A percentile compares a stretch with the other conserved stretches of the same genome.
phyloP scores from a whole-genome alignment of 2,329 filamentous ascomycete genomes.

The Trichoderma pleuroti region DNA sequence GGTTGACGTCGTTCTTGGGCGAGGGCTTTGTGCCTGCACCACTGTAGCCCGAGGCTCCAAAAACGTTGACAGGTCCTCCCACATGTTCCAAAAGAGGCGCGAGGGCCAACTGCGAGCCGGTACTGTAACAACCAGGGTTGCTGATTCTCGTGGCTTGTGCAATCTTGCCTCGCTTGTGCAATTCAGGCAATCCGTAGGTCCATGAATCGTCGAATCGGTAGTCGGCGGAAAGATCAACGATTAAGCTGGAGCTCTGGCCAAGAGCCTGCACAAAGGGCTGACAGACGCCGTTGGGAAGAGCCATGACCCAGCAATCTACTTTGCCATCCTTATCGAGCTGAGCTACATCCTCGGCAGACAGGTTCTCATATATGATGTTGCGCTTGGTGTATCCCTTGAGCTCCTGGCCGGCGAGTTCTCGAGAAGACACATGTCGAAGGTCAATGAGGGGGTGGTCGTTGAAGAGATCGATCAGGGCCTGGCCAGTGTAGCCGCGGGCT shows the following conservation, averaged over 20 bases:
- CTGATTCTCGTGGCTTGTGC: neutral
- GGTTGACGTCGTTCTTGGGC: neutral
- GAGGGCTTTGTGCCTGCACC: neutral
- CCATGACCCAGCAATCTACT: neutral
- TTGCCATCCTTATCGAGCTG: neutral
- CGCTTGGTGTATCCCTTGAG: neutral
- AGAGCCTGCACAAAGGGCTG: neutral
- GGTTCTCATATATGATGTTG: neutral
- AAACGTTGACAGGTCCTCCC: neutral
- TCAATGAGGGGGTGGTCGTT: neutral
- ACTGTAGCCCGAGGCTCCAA: neutral
- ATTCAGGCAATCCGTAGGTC: neutral
- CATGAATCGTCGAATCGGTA: neutral
- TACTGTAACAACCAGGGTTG: neutral
- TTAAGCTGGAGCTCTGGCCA: neutral
- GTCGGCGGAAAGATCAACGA: neutral
- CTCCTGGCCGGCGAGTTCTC: neutral
- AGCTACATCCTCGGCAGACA: neutral
- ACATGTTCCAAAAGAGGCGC: neutral
- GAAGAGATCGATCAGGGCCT: neutral
- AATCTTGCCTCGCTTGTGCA: neutral
- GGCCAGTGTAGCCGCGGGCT: neutral
- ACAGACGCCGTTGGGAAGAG: neutral
- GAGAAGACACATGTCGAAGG: neutral
- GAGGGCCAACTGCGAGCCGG: neutral